Percentiles rank a stretch among this genome's conserved stretches.
Evolutionary conservation across 305 asterid genomes (phyloP).

Genomic region (Solanum aculeatissimum): DNA sequence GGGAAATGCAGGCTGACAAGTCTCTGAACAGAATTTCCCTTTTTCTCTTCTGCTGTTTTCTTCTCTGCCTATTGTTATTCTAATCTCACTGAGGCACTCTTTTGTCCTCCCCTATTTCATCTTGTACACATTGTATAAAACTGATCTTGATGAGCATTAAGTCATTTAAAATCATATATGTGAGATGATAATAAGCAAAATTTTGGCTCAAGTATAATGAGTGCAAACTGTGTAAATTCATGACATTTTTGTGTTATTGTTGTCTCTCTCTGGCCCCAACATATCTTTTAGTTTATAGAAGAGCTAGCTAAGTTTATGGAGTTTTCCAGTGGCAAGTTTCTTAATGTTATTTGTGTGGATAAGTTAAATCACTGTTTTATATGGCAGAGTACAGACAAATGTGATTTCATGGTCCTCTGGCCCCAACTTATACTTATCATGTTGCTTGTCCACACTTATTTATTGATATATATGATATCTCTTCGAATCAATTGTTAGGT

Average conservation of each 20-base stretch:
- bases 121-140: constrained; percentile 2
- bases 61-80: constrained; percentile 54
- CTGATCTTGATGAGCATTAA: neutral
- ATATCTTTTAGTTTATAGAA: neutral
- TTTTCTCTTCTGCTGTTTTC: constrained; percentile 52
- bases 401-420: neutral
- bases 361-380: neutral
- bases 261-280: neutral
- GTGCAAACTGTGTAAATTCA: neutral
- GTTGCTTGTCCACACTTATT: neutral
- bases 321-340: neutral
- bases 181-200: neutral
- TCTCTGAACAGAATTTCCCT: constrained; percentile 53
- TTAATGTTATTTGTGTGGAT: neutral
- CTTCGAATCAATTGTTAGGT: neutral
- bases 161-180: neutral
- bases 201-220: neutral
- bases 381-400: neutral
- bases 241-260: neutral
- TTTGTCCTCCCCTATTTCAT: neutral
- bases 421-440: neutral
- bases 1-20: constrained; percentile 38
- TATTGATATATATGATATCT: neutral
- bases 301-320: too few species aligned
- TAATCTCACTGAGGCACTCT: constrained; percentile 2